Percentiles rank a stretch among this genome's conserved stretches.
Conservation (phyloP, 257 asterid species). For the Thymus quinquecostatus region DNA sequence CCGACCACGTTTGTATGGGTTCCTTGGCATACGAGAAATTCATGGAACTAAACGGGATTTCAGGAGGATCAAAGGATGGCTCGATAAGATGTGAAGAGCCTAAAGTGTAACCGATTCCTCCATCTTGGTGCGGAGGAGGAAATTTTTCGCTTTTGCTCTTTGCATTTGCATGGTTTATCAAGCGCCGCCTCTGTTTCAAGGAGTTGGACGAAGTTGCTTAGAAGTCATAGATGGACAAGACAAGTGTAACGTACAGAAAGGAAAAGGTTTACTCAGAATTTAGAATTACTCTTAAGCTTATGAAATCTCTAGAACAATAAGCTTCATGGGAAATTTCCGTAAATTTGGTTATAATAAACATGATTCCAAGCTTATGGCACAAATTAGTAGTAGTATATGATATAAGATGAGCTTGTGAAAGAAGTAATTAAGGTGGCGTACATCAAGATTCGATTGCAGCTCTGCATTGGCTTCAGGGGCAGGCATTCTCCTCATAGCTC, state of each 20-base stretch:
- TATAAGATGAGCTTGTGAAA: slow-evolving; percentile 2
- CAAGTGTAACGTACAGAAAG: neutral
- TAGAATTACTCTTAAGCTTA: neutral
- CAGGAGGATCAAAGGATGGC: slow-evolving; percentile 57
- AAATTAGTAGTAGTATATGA: neutral
- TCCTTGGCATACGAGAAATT: slow-evolving; percentile 68
- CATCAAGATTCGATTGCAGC: slow-evolving; percentile 41
- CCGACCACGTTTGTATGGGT: slow-evolving; percentile 51
- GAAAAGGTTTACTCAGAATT: neutral
- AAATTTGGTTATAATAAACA: neutral
- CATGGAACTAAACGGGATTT: slow-evolving; percentile 65
- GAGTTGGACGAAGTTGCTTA: neutral
- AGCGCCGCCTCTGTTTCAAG: slow-evolving; percentile 60
- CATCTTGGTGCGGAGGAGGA: slow-evolving; percentile 79
- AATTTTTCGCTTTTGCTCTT: slow-evolving; percentile 58
- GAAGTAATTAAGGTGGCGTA: slow-evolving; percentile 26
- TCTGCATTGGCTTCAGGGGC: slow-evolving; percentile 47
- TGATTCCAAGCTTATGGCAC: slow-evolving; percentile 2
- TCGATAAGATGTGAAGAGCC: slow-evolving; percentile 54
- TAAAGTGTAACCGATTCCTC: slow-evolving; percentile 64
- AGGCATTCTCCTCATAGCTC: slow-evolving; percentile 35
- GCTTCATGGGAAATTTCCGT: neutral
- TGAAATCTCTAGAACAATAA: no score
- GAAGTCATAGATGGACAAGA: neutral
- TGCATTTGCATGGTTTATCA: slow-evolving; percentile 55